Conservation (phyloP, 1,139 yeast species). For the Yamadazyma sp. region DNA sequence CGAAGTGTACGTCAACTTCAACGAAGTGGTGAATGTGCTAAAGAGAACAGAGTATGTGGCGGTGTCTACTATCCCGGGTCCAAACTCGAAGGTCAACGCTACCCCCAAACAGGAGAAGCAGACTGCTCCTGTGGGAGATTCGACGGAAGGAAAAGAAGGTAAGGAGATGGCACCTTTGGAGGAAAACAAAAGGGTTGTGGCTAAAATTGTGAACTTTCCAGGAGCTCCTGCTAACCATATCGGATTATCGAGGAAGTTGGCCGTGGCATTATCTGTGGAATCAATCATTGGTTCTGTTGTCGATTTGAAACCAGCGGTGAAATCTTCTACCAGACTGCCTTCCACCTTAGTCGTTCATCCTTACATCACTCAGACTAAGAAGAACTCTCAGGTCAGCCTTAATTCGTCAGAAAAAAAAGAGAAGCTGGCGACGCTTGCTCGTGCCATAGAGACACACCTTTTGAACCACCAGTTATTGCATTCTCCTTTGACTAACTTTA, state of each 20-base stretch:
- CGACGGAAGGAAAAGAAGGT: conserved; percentile 5
- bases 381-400: conserved; percentile 25
- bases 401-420: conserved; percentile 32
- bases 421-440: conserved; percentile 20
- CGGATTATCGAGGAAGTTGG: conserved; percentile 56
- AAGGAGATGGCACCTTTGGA: conserved; percentile 18
- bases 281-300: conserved; percentile 54
- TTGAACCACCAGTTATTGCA: conserved; percentile 15
- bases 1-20: conserved; percentile 46
- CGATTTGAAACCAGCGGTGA: conserved; percentile 51
- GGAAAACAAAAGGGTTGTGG: conserved; percentile 52
- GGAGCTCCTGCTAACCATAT: conserved; percentile 45
- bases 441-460: conserved; percentile 13
- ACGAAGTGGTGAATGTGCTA: conserved; percentile 25
- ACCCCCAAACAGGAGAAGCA: conserved; percentile 14
- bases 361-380: conserved; percentile 46
- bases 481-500: conserved; percentile 48
- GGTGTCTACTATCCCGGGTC: conserved; percentile 60
- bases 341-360: conserved; percentile 53
- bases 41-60: conserved; percentile 46
- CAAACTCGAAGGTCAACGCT: conserved; percentile 30
- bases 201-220: conserved; percentile 45
- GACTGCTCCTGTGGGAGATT: conserved; percentile 3
- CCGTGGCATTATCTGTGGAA: conserved; percentile 59
- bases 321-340: conserved; percentile 41